These are phyloP conservation scores for Cordyceps javanica DNA, from an alignment of 2,329 filamentous ascomycete species.

Conservation along the genomic window DNA sequence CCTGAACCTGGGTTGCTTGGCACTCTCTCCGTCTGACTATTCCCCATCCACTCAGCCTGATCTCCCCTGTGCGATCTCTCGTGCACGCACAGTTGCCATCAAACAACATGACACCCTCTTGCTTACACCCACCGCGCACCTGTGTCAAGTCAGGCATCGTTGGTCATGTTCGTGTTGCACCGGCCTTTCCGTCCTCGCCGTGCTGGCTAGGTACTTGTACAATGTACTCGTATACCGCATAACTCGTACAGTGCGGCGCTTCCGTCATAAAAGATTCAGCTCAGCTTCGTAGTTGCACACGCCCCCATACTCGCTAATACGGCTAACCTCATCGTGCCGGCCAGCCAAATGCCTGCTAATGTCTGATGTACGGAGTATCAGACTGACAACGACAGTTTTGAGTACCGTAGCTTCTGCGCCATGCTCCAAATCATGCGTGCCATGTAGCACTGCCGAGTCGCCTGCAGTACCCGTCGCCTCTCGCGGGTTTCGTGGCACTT, in stretches of 20 bases:
- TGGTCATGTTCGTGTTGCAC: background rate
- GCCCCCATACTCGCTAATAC: too few species aligned
- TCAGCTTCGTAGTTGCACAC: too few species aligned
- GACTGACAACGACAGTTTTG: background rate
- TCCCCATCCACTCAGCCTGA: conserved; percentile 2
- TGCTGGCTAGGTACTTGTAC: background rate
- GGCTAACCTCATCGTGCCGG: too few species aligned
- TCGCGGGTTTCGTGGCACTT: background rate
- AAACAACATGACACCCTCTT: background rate
- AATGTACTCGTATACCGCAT: background rate
- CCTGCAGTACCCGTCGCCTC: background rate
- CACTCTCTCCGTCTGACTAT: background rate
- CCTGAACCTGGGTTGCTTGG: background rate
- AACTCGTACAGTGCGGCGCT: too few species aligned
- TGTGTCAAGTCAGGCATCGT: background rate
- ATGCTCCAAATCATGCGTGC: background rate
- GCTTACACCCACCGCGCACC: background rate
- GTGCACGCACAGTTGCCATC: background rate
- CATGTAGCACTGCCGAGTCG: background rate
- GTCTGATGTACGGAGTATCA: too few species aligned
- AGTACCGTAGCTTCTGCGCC: background rate
- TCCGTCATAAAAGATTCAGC: too few species aligned
- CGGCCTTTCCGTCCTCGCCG: background rate
- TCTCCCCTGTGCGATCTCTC: background rate
- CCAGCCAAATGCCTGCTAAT: too few species aligned